These are phyloP conservation scores for Solanum clarkiae DNA, from an alignment of 257 asterid genomes.

Conservation along the genomic window DNA sequence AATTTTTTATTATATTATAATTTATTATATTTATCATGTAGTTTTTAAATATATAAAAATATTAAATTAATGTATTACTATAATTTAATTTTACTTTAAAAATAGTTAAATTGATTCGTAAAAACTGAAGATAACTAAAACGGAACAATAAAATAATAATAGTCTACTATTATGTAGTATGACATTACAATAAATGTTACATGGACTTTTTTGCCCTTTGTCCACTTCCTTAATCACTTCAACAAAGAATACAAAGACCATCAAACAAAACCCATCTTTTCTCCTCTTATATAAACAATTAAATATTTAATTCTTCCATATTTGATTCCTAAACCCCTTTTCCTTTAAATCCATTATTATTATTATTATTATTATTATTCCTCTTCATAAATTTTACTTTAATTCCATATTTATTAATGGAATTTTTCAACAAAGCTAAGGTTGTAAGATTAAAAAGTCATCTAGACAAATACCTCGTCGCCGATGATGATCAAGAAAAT, in stretches of 20 bases:
- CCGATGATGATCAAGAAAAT: slow-evolving; percentile 62
- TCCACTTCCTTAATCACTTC: not conserved
- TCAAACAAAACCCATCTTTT: slow-evolving; percentile 10
- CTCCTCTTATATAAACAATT: not conserved
- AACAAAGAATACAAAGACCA: slow-evolving; percentile 3
- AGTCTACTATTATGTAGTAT: no score
- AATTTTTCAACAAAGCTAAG: slow-evolving; percentile 46
- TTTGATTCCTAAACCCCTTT: not conserved
- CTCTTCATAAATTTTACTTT: not conserved
- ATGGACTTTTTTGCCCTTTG: not conserved
- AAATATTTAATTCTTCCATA: not conserved
- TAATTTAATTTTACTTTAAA: no score
- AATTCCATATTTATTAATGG: slow-evolving; percentile 24
- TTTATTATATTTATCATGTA: no score
- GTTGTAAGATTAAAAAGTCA: slow-evolving; percentile 63
- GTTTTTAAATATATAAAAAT: no score
- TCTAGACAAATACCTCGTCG: slow-evolving; percentile 60
- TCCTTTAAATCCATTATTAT: not conserved
- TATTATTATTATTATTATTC: not conserved
- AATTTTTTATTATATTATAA: no score
- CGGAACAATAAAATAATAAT: no score
- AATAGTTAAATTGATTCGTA: no score
- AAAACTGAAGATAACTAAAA: no score
- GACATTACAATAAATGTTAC: not conserved
- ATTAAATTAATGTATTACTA: no score